A percentile compares a stretch with the other conserved stretches of the same genome.
phyloP scores from a whole-genome alignment of 2,329 filamentous ascomycete genomes.

The Neospermospora avenae region DNA sequence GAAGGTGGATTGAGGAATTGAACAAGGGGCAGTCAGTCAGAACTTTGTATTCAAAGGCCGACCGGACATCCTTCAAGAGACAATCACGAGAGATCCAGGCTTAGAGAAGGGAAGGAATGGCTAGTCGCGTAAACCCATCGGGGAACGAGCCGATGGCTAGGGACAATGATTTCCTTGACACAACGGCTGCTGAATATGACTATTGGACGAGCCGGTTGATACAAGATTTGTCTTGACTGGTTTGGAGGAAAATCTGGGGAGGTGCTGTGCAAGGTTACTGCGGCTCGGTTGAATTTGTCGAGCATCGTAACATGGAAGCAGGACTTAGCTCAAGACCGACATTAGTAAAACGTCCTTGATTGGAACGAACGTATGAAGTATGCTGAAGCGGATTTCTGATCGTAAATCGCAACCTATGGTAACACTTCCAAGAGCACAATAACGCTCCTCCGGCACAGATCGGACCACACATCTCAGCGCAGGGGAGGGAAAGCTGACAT shows the following conservation, averaged over 20 bases:
- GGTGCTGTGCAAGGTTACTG: not conserved
- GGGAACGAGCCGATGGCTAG: not conserved
- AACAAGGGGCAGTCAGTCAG: not conserved
- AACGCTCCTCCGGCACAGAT: not conserved
- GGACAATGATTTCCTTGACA: not conserved
- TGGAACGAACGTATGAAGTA: not conserved
- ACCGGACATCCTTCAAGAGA: not conserved
- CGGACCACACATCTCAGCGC: not conserved
- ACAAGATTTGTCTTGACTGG: not conserved
- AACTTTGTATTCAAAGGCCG: not conserved
- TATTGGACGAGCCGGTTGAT: conserved; percentile 1
- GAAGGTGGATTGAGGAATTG: not conserved
- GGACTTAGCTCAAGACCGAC: not conserved
- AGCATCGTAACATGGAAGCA: not conserved
- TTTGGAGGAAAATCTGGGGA: conserved; percentile 2
- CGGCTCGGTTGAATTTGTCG: conserved; percentile 1
- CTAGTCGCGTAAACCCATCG: not conserved
- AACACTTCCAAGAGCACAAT: not conserved
- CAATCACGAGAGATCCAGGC: not conserved
- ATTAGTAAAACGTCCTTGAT: not conserved
- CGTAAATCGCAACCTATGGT: not conserved
- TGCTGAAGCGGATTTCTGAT: not conserved
- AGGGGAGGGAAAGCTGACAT: not conserved
- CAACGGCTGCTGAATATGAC: not conserved
- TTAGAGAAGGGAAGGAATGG: not conserved